These are phyloP conservation scores for Fusarium lyarnte DNA, from an alignment of 2,329 filamentous ascomycete species.

Conservation along the genomic window DNA sequence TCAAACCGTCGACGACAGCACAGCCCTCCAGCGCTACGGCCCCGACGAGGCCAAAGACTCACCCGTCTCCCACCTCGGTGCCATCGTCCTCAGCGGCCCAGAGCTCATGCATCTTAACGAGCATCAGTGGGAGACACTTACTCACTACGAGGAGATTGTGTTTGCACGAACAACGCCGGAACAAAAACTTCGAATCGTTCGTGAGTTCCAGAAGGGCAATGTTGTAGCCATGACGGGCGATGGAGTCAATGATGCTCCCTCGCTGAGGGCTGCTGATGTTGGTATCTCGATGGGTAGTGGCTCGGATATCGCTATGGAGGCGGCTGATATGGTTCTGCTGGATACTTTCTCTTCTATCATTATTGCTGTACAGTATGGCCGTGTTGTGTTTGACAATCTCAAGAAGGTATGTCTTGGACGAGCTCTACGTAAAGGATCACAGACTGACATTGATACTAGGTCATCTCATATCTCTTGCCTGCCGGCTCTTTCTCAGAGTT, in stretches of 20 bases:
- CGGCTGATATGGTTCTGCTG: conserved; percentile 83
- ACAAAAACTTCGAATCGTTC: conserved; percentile 83
- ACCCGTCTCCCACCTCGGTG: conserved; percentile 41
- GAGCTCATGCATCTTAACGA: conserved; percentile 74
- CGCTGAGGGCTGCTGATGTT: conserved; percentile 81
- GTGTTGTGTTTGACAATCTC: conserved; percentile 82
- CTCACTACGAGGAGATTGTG: conserved; percentile 74
- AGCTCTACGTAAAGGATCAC: rapidly evolving
- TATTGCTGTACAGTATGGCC: conserved; percentile 75
- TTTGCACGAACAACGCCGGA: conserved; percentile 81
- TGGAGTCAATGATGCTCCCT: conserved; percentile 87
- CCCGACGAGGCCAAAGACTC: not conserved
- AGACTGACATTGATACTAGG: not conserved
- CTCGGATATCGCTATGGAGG: conserved; percentile 83
- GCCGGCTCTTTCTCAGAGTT: conserved; percentile 81
- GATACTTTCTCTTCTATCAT: conserved; percentile 78
- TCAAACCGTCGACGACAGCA: conserved; percentile 62
- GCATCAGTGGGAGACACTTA: conserved; percentile 73
- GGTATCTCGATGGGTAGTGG: conserved; percentile 85
- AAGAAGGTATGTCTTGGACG: conserved; percentile 62
- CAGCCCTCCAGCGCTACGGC: conserved; percentile 56
- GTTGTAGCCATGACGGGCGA: conserved; percentile 88
- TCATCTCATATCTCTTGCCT: conserved; percentile 70
- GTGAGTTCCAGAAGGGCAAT: conserved; percentile 73
- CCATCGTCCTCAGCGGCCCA: conserved; percentile 71